A percentile compares a stretch with the other conserved stretches of the same genome.
Conservation (phyloP, 2,329 filamentous ascomycete species). For the Botrytis hyacinthi region DNA sequence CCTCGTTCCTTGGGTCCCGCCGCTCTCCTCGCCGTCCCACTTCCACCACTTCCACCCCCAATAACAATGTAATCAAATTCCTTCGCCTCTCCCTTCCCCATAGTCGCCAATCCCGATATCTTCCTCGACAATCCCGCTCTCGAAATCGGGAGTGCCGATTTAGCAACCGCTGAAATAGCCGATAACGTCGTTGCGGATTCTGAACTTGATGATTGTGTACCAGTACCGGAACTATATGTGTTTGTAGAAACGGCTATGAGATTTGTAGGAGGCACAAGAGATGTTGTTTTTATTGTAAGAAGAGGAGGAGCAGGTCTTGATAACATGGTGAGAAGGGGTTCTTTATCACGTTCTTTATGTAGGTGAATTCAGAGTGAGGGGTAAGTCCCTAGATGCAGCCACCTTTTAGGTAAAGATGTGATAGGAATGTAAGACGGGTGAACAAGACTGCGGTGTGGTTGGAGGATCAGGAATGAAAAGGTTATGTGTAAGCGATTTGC, state of each 20-base stretch:
- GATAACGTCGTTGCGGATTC: slow-evolving; percentile 20
- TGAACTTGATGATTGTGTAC: not conserved
- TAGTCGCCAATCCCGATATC: not conserved
- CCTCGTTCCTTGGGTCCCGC: slow-evolving; percentile 38
- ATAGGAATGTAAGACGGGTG: slow-evolving; percentile 17
- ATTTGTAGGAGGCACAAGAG: slow-evolving; percentile 4
- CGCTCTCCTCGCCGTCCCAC: slow-evolving; percentile 48
- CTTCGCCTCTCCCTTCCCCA: slow-evolving; percentile 33
- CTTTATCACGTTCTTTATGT: slow-evolving; percentile 15
- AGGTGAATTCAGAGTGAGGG: slow-evolving; percentile 12
- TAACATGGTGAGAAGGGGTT: slow-evolving; percentile 1
- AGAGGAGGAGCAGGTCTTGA: not conserved
- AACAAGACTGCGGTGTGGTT: not conserved
- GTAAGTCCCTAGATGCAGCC: slow-evolving; percentile 11
- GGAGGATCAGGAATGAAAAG: slow-evolving; percentile 7
- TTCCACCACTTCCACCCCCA: slow-evolving; percentile 51
- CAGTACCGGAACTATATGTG: not conserved
- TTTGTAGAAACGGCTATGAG: slow-evolving; percentile 8
- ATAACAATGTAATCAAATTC: slow-evolving; percentile 54
- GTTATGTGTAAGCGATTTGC: slow-evolving; percentile 20
- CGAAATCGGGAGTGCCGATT: slow-evolving; percentile 22
- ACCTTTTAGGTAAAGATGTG: not conserved
- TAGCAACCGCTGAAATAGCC: slow-evolving; percentile 10
- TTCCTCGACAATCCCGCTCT: slow-evolving; percentile 15
- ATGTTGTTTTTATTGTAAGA: slow-evolving; percentile 4